Base-by-base conservation (phyloP, 805 yeast genomes). In the Maudiozyma saulgeensis region DNA sequence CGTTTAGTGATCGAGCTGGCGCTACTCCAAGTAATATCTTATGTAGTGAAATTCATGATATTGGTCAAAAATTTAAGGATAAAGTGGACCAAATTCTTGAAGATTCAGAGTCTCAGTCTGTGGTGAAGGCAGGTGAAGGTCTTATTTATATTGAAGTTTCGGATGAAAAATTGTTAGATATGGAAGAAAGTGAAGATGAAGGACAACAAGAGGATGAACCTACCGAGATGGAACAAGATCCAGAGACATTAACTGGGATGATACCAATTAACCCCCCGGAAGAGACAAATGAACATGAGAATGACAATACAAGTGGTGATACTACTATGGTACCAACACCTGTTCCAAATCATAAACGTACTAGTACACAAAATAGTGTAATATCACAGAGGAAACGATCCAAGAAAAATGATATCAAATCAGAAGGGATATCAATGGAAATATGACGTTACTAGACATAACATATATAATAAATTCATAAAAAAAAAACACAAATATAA, bases 1-100 rank as follows among this genome's bases (percentile, higher is more conserved):
- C 41, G 7, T 49, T 48, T 38, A 57, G 58, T 46, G 45, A 51
- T 9, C 44, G 55, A 41, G 55, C 59, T 1, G 50, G 48, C 12
- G 66, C 61, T 13, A 46, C 54, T 1, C 67, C 69, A 12, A 49
- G 53, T 32, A 58, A 63, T 44, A 32, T 60, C 25, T 44, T 61
- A 18, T 53, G 53, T 41, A 47, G 48, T 43, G 53, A 51, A 2
- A 44, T 54, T 21, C 52, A 53, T 19, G 52, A 53, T 13, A 45
- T 50, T 28, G 51, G 46, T 13, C 44, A 41, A 35, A 58, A 56
- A 41, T 60, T 57, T 47, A 55, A 50, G 32, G 50, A 49, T 11
- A 57, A 59, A 34, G 53, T 56, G 21, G 53, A 53, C 7, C 45
- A 50, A 38, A 53, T 61, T 16, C 45, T 60, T 4, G 51, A 51